Evolutionary conservation across 176 grass and related monocot species (phyloP).

Genomic region (Echinochloa phyllopogon): DNA sequence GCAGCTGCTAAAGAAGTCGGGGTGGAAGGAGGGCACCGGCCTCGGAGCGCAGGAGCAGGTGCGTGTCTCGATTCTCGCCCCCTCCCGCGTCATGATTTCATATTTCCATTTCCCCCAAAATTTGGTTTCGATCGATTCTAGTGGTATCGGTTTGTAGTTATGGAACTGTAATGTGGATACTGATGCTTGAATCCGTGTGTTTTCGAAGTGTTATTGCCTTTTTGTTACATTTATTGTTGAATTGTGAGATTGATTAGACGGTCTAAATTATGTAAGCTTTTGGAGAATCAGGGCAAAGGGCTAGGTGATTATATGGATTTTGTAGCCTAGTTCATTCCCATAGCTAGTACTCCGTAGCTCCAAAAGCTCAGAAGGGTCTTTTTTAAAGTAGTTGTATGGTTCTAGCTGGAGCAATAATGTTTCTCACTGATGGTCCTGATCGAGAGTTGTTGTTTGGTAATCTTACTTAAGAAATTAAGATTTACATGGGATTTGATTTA

Average conservation of each 20-base stretch:
- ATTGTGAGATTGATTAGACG: neutral
- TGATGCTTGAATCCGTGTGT: neutral
- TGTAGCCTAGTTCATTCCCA: neutral
- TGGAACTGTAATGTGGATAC: neutral
- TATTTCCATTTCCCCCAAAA: neutral
- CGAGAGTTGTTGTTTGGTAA: neutral
- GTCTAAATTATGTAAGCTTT: neutral
- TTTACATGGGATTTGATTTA: neutral
- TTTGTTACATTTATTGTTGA: neutral
- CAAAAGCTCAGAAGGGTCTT: neutral
- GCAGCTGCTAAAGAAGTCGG: constrained; percentile 89
- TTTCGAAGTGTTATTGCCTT: neutral
- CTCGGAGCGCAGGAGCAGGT: constrained; percentile 94
- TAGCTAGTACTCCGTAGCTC: neutral
- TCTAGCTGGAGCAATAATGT: neutral
- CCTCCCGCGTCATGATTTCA: neutral
- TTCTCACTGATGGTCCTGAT: neutral
- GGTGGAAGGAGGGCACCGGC: constrained; percentile 96
- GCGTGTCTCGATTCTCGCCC: neutral
- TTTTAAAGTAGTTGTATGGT: neutral
- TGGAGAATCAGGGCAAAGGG: neutral
- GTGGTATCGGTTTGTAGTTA: neutral
- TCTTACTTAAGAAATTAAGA: neutral
- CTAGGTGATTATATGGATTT: neutral
- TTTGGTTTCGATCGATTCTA: neutral